These are phyloP conservation scores for Xanthoparmelia taractica DNA, from an alignment of 495 filamentous ascomycete genomes.

Conservation along the genomic window DNA sequence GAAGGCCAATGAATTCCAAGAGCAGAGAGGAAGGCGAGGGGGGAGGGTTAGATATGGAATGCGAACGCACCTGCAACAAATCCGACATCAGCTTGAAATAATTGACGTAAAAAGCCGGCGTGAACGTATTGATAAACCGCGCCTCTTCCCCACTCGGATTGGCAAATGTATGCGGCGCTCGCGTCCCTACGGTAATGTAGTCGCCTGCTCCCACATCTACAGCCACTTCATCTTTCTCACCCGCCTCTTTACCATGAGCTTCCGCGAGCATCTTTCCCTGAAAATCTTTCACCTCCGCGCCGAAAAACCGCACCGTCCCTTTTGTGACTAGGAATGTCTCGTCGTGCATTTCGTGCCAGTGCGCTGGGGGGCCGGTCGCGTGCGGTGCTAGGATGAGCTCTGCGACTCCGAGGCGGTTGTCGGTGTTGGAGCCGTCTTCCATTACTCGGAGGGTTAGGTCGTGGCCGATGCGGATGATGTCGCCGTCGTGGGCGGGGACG, in stretches of 20 bases:
- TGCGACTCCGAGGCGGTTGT: conserved; percentile 37
- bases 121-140: conserved; percentile 49
- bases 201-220: too few relatives aligned
- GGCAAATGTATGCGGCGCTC: conserved; percentile 32
- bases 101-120: conserved; percentile 45
- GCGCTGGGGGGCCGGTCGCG: conserved; percentile 38
- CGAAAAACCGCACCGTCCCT: conserved; percentile 39
- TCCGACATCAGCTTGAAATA: conserved; percentile 41
- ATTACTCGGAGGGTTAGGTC: conserved; percentile 29
- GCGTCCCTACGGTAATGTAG: too few relatives aligned
- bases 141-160: conserved; percentile 47
- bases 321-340: conserved; percentile 48
- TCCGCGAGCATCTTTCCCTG: too few relatives aligned
- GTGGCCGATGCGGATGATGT: conserved; percentile 1
- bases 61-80: conserved; percentile 12
- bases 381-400: conserved; percentile 41
- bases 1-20: too few relatives aligned
- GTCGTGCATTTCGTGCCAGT: conserved; percentile 48
- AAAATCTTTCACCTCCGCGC: conserved; percentile 24
- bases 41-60: too few relatives aligned
- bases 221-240: too few relatives aligned
- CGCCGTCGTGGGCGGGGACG: neutral
- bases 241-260: too few relatives aligned
- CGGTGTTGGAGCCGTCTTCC: conserved; percentile 38
- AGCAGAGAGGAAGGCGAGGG: too few relatives aligned